Base-by-base conservation (phyloP, 2,329 filamentous ascomycete species). In the Talaromyces sp. region DNA sequence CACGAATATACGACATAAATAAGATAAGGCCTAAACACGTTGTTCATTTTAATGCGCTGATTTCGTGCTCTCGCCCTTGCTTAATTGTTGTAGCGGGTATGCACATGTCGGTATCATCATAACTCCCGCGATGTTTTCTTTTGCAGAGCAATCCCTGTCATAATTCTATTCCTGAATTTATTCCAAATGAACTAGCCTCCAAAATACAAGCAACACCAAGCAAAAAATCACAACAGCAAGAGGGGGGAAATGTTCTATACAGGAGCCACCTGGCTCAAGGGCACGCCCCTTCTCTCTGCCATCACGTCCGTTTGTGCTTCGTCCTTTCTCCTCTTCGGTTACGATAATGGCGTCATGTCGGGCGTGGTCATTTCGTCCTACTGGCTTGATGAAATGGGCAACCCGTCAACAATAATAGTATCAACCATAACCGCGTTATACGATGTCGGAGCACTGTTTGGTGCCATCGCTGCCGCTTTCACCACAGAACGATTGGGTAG, bases 271-370 rank as follows among this genome's bases (percentile, higher is more conserved):
- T 55, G 59, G 52, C 67, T 71, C 17, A 61, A 61, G 15, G 68
- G 68, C 3, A 42, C 60, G 1, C 51, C 63, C 4, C 64, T 71
- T 13, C 61, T 70, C 53, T 63, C 55, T 0, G 65, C 66, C n/a
- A 69, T 71, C 57, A 70, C 69, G 8, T 67, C 67, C 19, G 68
- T 70, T 28, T 67, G 65, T 49, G 56, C 63, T 17, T 61, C 65
- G 7, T 55, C 64, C 5, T 85, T 85, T 71, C 70, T 85, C 17
- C 78, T 84, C 13, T 70, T 70, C 47, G 69, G 69, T 11, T 71
- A 69, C 55, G 68, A 71, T 52, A 68, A 69, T 60, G 69, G 68
- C n/a, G 63, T 71, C 49, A 69, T 70, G 62, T 69, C 67, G 8
- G 71, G 71, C 47, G 67, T 72, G 9, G 65, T 72, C 36, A 65